Evolutionary conservation across 768 basidiomycete genomes (phyloP).

Genomic region (Mycena albidolilacea): DNA sequence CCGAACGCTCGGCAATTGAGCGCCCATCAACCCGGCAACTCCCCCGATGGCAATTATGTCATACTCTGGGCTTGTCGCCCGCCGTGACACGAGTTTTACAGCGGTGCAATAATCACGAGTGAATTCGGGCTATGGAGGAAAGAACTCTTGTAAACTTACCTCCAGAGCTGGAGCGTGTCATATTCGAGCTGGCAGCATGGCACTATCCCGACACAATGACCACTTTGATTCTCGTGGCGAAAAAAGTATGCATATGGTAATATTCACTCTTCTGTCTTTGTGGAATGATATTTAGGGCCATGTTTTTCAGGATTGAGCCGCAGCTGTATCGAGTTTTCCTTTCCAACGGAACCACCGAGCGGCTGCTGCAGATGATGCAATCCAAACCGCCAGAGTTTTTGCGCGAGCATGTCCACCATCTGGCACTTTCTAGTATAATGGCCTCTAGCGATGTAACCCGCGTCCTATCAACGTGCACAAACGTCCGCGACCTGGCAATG

Average conservation of each 20-base stretch:
- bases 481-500: conserved; percentile 12
- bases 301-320: conserved; percentile 24
- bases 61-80: too few relatives aligned
- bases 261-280: not conserved
- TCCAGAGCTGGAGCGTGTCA: conserved; percentile 27
- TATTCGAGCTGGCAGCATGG: conserved; percentile 31
- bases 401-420: conserved; percentile 20
- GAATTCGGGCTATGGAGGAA: too few relatives aligned
- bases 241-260: conserved; percentile 33
- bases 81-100: too few relatives aligned
- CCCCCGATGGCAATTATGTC: too few relatives aligned
- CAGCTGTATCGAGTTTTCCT: conserved; percentile 20
- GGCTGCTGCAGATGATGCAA: conserved; percentile 12
- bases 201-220: not conserved
- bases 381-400: conserved; percentile 28
- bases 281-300: not conserved
- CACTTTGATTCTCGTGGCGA: conserved; percentile 15
- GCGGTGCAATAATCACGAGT: too few relatives aligned
- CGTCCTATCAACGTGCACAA: conserved; percentile 30
- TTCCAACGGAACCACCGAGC: not conserved
- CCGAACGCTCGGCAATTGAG: too few relatives aligned
- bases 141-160: conserved; percentile 1
- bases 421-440: conserved; percentile 11
- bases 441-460: not conserved
- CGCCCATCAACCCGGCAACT: too few relatives aligned